These are phyloP conservation scores for Glutinoglossum americanum DNA, from an alignment of 495 filamentous ascomycete species.

Conservation along the genomic window DNA sequence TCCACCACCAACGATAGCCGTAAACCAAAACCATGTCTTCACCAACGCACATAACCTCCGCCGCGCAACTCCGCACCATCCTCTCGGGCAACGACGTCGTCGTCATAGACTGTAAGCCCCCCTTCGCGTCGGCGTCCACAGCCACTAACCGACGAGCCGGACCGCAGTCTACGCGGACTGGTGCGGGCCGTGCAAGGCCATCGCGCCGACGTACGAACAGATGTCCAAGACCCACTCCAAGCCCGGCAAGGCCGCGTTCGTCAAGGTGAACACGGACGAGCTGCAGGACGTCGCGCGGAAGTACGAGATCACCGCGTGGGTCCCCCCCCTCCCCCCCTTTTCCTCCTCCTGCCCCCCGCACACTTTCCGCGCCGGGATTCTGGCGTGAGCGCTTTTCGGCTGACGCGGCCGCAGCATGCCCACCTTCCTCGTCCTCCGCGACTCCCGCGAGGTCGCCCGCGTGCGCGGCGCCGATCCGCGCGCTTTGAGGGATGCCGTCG, in stretches of 20 bases:
- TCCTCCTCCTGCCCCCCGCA: too few species aligned
- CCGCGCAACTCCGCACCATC: conserved; percentile 45
- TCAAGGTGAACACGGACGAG: conserved; percentile 64
- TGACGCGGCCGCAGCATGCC: background rate
- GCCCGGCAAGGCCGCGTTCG: conserved; percentile 55
- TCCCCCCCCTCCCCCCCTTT: conserved; percentile 1
- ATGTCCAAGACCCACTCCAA: conserved; percentile 50
- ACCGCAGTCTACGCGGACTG: conserved; percentile 63
- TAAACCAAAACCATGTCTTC: conserved; percentile 27
- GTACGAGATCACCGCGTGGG: conserved; percentile 53
- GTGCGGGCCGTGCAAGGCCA: conserved; percentile 67
- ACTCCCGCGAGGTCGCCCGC: background rate
- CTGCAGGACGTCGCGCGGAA: conserved; percentile 50
- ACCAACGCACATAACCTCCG: conserved; percentile 47
- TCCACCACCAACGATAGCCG: background rate
- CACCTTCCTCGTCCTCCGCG: background rate
- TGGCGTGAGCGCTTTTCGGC: too few species aligned
- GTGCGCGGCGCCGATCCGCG: background rate
- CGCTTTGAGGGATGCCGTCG: background rate
- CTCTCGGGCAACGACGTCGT: conserved; percentile 49
- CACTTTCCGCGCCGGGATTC: too few species aligned
- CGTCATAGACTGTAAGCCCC: conserved; percentile 62
- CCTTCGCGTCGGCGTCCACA: conserved; percentile 5
- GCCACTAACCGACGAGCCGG: background rate
- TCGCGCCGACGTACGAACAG: conserved; percentile 68